These are phyloP conservation scores for Paspalum notatum DNA, from an alignment of 176 grass and related monocot genomes.

Conservation along the genomic window DNA sequence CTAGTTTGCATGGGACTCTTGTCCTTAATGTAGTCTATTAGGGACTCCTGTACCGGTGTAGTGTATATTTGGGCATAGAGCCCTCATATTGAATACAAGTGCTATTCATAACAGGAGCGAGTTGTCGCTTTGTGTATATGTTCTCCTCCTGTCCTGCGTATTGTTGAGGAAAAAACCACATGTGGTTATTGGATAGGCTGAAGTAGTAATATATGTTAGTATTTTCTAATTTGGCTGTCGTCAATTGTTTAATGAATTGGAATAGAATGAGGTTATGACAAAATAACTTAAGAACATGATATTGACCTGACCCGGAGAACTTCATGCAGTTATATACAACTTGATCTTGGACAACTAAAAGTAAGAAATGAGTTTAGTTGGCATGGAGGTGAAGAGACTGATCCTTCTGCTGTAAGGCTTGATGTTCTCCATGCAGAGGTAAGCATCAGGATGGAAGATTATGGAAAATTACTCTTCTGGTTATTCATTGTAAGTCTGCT, in stretches of 20 bases:
- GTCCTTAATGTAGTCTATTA: too few species aligned
- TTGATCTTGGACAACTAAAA: slow-evolving; percentile 92
- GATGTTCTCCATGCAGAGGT: slow-evolving; percentile 96
- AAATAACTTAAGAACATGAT: slow-evolving; percentile 24
- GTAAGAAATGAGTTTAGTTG: slow-evolving; percentile 84
- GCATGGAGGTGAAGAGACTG: slow-evolving; percentile 86
- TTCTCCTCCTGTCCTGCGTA: too few species aligned
- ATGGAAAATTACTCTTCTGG: not conserved
- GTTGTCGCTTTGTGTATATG: too few species aligned
- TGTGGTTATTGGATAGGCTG: not conserved
- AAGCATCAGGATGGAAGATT: slow-evolving; percentile 15
- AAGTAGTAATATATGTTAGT: not conserved
- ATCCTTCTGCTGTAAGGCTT: slow-evolving; percentile 86
- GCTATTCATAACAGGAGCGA: too few species aligned
- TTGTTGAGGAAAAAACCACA: too few species aligned
- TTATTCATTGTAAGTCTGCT: slow-evolving; percentile 12
- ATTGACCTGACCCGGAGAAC: slow-evolving; percentile 17
- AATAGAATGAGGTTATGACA: slow-evolving; percentile 8
- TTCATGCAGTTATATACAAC: slow-evolving; percentile 91
- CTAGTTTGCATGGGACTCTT: too few species aligned
- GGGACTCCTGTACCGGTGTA: too few species aligned
- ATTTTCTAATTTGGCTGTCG: slow-evolving; percentile 1
- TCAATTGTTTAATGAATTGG: not conserved
- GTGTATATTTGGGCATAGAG: too few species aligned
- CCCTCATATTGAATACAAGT: too few species aligned